Conservation (phyloP, 2,329 filamentous ascomycete genomes). For the Epichloe sylvatica region DNA sequence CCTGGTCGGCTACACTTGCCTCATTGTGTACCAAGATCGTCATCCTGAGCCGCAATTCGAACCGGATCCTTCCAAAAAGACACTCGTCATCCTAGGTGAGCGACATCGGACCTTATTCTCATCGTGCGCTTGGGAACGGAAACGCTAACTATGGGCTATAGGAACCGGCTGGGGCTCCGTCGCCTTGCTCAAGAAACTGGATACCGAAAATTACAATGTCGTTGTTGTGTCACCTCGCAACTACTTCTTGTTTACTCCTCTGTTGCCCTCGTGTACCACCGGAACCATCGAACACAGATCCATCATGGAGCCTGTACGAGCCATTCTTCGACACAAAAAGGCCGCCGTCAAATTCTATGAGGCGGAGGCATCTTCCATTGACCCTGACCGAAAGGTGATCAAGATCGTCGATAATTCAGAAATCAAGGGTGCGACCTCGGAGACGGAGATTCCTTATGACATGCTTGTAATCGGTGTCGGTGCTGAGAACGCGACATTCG, state of each 20-base stretch:
- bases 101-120: neutral
- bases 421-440: constrained; percentile 66
- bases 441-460: constrained; percentile 90
- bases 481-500: constrained; percentile 96
- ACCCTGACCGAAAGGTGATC: constrained; percentile 78
- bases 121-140: neutral
- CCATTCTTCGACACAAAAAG: constrained; percentile 91
- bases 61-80: constrained; percentile 90
- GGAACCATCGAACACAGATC: constrained; percentile 97
- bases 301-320: constrained; percentile 98
- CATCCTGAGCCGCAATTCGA: constrained; percentile 67
- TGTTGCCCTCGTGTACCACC: constrained; percentile 93
- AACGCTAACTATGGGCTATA: constrained; percentile 22
- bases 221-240: constrained; percentile 95
- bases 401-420: constrained; percentile 87
- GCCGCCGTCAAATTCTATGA: constrained; percentile 93
- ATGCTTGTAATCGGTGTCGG: constrained; percentile 97
- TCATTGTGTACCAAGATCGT: constrained; percentile 69
- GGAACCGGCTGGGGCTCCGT: constrained; percentile 94
- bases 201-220: constrained; percentile 98
- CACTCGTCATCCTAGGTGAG: constrained; percentile 83
- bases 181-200: constrained; percentile 93
- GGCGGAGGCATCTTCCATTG: constrained; percentile 90
- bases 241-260: constrained; percentile 98
- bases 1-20: constrained; percentile 57